These are phyloP conservation scores for Phytopythium vexans DNA, from an alignment of 352 stramenopile genomes.

Conservation along the genomic window DNA sequence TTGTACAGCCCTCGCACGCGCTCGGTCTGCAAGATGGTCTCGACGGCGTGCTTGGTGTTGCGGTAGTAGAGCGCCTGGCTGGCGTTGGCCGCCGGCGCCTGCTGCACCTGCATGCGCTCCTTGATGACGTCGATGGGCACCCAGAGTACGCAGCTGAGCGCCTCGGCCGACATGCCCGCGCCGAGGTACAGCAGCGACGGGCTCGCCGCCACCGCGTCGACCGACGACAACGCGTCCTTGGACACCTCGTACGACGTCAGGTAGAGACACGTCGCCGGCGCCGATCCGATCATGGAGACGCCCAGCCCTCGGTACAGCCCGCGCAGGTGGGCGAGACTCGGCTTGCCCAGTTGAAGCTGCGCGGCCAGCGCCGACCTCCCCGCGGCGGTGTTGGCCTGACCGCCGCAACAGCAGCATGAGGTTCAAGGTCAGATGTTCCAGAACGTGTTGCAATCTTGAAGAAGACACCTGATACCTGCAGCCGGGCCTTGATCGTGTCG, in stretches of 20 bases:
- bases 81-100: conserved; percentile 1
- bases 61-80: conserved; percentile 79
- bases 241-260: conserved; percentile 95
- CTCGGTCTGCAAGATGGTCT: conserved; percentile 90
- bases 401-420: not conserved
- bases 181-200: conserved; percentile 72
- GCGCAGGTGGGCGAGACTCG: conserved; percentile 45
- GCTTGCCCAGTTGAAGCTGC: conserved; percentile 6
- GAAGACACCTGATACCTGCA: conserved; percentile 36
- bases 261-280: conserved; percentile 96
- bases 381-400: conserved; percentile 8
- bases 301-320: conserved; percentile 95
- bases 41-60: conserved; percentile 87
- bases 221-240: conserved; percentile 47
- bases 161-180: conserved; percentile 68
- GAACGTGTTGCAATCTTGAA: no score
- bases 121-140: conserved; percentile 99
- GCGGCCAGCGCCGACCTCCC: not conserved
- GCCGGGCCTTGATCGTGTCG: conserved; percentile 89
- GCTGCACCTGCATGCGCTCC: conserved; percentile 96
- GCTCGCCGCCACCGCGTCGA: conserved; percentile 28
- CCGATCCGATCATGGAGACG: conserved; percentile 92
- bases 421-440: no score
- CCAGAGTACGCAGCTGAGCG: conserved; percentile 93
- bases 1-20: conserved; percentile 92